phyloP scores from a whole-genome alignment of 257 asterid species.

The Solanum paucissectum region DNA sequence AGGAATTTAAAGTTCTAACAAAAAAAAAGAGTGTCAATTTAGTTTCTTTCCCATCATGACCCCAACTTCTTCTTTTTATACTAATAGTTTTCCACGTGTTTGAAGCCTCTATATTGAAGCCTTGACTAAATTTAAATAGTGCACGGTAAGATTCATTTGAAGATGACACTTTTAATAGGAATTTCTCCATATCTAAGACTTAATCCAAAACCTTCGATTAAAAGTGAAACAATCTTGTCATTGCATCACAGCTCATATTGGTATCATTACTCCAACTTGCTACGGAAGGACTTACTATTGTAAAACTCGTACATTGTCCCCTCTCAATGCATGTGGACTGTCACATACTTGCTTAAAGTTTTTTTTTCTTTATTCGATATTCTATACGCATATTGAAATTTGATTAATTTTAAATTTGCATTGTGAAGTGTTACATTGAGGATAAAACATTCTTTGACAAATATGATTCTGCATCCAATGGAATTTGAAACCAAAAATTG shows the following conservation, averaged over 20 bases:
- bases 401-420: neutral
- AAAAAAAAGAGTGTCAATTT: neutral
- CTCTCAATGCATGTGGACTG: neutral
- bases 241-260: too few species aligned
- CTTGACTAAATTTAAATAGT: too few species aligned
- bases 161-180: too few species aligned
- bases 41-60: neutral
- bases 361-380: neutral
- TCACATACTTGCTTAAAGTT: neutral
- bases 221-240: too few species aligned
- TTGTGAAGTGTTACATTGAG: accelerated
- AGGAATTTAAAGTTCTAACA: neutral
- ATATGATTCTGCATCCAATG: accelerated
- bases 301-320: neutral
- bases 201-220: too few species aligned
- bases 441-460: neutral
- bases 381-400: neutral
- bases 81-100: neutral
- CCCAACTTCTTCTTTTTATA: too few species aligned
- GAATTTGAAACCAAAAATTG: accelerated
- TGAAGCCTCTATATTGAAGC: accelerated
- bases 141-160: accelerated
- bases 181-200: too few species aligned
- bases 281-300: neutral
- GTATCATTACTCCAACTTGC: neutral